Evolutionary conservation across 1,284 basidiomycete species (phyloP).

Genomic region (Athelia psychrophila): DNA sequence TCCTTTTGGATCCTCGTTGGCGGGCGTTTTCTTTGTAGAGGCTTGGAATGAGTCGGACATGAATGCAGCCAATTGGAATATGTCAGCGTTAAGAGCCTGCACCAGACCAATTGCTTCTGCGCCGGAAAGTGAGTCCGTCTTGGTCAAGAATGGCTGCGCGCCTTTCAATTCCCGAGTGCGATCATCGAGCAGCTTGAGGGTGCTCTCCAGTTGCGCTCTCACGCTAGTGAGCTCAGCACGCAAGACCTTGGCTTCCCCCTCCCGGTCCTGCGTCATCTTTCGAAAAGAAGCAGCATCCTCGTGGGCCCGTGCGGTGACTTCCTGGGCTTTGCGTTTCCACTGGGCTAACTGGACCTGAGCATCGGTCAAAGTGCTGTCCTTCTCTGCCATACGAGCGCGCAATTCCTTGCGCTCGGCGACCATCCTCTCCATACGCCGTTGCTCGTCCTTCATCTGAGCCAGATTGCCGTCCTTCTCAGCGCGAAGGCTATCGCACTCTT

Average conservation of each 20-base stretch:
- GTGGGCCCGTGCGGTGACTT: too few relatives aligned
- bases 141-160: conserved; percentile 43
- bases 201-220: background rate
- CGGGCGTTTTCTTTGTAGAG: conserved; percentile 16
- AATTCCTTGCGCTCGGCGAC: too few relatives aligned
- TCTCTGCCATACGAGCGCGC: too few relatives aligned
- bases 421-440: too few relatives aligned
- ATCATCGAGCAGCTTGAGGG: conserved; percentile 33
- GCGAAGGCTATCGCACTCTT: too few relatives aligned
- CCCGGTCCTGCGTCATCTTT: background rate
- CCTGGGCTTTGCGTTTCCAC: too few relatives aligned
- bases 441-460: too few relatives aligned
- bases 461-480: too few relatives aligned
- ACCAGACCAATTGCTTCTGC: conserved; percentile 45
- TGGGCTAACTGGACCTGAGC: too few relatives aligned
- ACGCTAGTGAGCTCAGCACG: background rate
- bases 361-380: too few relatives aligned
- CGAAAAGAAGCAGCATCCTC: too few relatives aligned
- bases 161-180: conserved; percentile 37
- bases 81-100: conserved; percentile 44
- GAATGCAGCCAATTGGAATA: conserved; percentile 44
- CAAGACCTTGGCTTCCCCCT: background rate
- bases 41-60: conserved; percentile 45
- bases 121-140: conserved; percentile 41
- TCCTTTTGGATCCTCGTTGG: conserved; percentile 16